Evolutionary conservation across 495 filamentous ascomycete genomes (phyloP), one percentile per base, ranked within the genome.

Genomic region (Penicillium fimorum): DNA sequence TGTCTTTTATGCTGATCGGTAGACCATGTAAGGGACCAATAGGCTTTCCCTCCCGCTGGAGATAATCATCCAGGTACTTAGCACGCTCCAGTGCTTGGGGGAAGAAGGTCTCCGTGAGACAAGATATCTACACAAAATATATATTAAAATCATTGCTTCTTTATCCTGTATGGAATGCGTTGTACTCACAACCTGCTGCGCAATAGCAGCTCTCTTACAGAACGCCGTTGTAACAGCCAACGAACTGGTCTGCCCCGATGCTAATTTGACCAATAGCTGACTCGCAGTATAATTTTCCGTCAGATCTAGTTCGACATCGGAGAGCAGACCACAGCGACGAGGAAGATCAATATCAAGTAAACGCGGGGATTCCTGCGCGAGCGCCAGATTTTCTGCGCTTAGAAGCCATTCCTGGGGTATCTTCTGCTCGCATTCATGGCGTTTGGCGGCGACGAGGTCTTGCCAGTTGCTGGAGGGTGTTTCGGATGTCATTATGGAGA

Each of bases 1-100:
- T 79, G 56, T 87, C 84, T 67, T 87, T 87, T 20, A 86, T 69
- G 57, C 77, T 81, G 47, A 87, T 79, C 0, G 84, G 84, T 7
- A 87, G 53, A 25, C 84, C 84, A 54, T 87, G 84, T 0, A 87
- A 70, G 0, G 83, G 83, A 0, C 84, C 84, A 32, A 84, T 62
- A 4, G 78, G 71, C 32, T 74, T 77, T 1, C 65, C 60, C 12
- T 65, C 57, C 17, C 63, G 59, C 18, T 45, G 32, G 4, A 76
- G 52, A 40, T 75, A 66, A 1, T 63, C 63, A 59, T 79, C 76
- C 7, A 87, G 74, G 30, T 67, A 64, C 6, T 65, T 63, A 1
- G 76, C 76, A 17, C 72, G 61, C 15, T 68, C 64, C 0, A 78
- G 50, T 0, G 75, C 76, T 8, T 63, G 46, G 0, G 66, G 42